Base-by-base conservation (phyloP, 257 asterid genomes). In the Capsicum rhomboideum region DNA sequence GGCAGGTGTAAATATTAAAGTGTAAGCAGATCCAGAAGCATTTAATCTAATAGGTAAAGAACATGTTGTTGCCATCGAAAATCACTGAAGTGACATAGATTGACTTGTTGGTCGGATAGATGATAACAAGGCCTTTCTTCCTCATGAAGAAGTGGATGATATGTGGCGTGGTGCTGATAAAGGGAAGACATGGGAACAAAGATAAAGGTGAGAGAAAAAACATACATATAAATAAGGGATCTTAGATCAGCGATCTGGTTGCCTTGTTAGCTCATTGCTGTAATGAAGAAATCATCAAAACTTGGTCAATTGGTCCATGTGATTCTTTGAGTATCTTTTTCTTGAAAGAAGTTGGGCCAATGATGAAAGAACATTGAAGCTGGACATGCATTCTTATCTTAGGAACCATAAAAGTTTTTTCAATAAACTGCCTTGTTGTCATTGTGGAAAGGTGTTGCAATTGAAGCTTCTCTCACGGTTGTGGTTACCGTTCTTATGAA, bases 61-160 rank as follows among this genome's bases (percentile, higher is more conserved):
- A 83, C 99, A 96, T 74, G 99, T 98, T 29, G 96, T 96, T 85
- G 90, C 93, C 84, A 87, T 94, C 40, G 83, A 82, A 78, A 96
- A 94, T 86, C 99, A 96, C 91, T 89, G 85, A 88, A 94, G 98
- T 87, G 99, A 96, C 87, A 94, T 94, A 74, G 98, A 96, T 88
- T 94, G 99, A 98, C 97, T 94, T 85, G 98, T 96, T 78, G 99
- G 98, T 88, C 94, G 98, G 98, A n/a, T n/a, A n/a, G n/a, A n/a
- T n/a, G n/a, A n/a, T n/a, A n/a, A n/a, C n/a, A n/a, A n/a, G n/a
- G n/a, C n/a, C n/a, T n/a, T n/a, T n/a, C n/a, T n/a, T n/a, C n/a
- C n/a, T n/a, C n/a, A n/a, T n/a, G n/a, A n/a, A n/a, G n/a, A n/a
- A n/a, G n/a, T n/a, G n/a, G n/a, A n/a, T n/a, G n/a, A n/a, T n/a